These are phyloP conservation scores for Acidomyces sp. DNA, from an alignment of 495 filamentous ascomycete species.

Conservation along the genomic window DNA sequence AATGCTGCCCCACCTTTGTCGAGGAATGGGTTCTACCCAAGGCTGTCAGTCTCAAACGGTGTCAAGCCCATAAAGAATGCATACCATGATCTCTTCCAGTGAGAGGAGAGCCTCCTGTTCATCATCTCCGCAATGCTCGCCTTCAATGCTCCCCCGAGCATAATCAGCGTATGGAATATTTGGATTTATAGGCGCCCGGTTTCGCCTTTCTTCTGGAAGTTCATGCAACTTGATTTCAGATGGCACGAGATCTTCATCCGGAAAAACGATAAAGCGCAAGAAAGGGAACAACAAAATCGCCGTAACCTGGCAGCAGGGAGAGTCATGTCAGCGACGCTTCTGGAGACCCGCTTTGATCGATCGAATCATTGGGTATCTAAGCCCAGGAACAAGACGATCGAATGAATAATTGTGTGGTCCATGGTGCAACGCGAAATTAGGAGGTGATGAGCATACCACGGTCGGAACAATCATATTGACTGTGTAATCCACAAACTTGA, in stretches of 20 bases:
- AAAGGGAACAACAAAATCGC: constrained; percentile 51
- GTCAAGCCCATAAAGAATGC: too few species aligned
- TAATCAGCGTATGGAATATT: constrained; percentile 57
- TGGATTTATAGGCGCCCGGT: constrained; percentile 47
- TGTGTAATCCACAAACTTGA: constrained; percentile 54
- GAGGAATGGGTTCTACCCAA: constrained; percentile 55
- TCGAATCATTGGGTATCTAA: too few species aligned
- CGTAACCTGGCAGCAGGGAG: too few species aligned
- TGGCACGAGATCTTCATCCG: constrained; percentile 46
- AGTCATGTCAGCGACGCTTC: not conserved
- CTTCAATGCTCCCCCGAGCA: constrained; percentile 41
- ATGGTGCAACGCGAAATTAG: not conserved
- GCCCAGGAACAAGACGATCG: too few species aligned
- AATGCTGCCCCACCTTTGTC: constrained; percentile 50
- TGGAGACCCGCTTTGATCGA: not conserved
- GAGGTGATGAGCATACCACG: constrained; percentile 24
- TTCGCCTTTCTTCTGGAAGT: constrained; percentile 41
- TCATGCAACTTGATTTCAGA: constrained; percentile 50
- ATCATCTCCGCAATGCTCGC: constrained; percentile 35
- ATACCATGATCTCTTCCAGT: constrained; percentile 55
- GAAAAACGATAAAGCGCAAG: constrained; percentile 50
- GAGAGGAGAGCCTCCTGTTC: constrained; percentile 40
- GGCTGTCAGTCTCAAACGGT: too few species aligned
- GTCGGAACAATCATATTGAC: constrained; percentile 59
- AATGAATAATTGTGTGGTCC: too few species aligned